Evolutionary conservation across 805 yeast genomes (phyloP), one percentile per base, ranked within the genome.

Genomic region (Hermanozyma aechmeae): DNA sequence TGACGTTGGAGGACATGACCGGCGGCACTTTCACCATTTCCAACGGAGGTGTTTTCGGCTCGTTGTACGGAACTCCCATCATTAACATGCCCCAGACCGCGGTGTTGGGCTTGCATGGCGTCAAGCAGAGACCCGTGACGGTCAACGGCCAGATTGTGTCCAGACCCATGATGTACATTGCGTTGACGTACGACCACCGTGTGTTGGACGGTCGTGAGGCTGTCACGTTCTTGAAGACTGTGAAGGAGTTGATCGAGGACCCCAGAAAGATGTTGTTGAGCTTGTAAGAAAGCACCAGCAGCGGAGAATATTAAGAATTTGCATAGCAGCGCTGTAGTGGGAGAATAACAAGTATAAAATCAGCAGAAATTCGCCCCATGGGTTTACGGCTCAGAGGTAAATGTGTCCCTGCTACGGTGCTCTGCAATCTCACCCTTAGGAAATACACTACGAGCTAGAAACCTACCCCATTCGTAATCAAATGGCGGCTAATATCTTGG

Each of bases 21-120:
- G 98, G 98, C 59, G 98, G 98, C 61, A 87, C 97, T 36, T 87
- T 92, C 72, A 92, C 98, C 51, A 92, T 92, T 50, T 92, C 97
- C 32, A 92, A 92, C 68, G 98, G 98, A 58, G 98, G 98, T 61
- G 96, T 92, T 34, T 92, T 92, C 51, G 98, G 98, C 41, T 92
- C 97, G 15, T 70, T 92, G 44, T 85, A 81, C 60, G 98, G 98
- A 58, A 92, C 98, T 30, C 98, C 98, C 51, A 92, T 92, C 62
- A 89, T 92, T 58, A 92, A 92, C 74, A 65, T 82, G 75, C 98
- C 98, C 31, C 98, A 92, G 68, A 86, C 95, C 35, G 96, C 97
- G 25, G 98, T 92, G 15, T 73, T 92, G 47, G 98, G 98, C 47
- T 74, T 92, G 54, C 98, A 92, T 51, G 97, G 96, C 61, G 81